These are phyloP conservation scores for Musa troglodytarum DNA, from an alignment of 176 grass and related monocot genomes.

Conservation along the genomic window DNA sequence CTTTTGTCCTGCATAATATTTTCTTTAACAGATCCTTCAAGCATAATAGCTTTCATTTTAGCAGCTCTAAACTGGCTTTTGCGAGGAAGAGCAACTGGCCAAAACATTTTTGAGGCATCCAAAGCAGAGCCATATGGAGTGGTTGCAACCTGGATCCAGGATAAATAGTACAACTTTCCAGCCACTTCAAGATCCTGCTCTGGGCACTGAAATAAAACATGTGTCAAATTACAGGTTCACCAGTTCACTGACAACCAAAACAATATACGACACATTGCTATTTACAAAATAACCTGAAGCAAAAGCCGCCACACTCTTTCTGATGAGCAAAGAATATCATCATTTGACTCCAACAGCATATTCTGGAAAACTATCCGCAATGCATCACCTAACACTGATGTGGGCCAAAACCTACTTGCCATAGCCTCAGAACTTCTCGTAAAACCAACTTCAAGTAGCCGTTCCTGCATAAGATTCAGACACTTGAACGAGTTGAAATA, in stretches of 20 bases:
- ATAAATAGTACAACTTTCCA: slow-evolving; percentile 58
- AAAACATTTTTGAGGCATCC: slow-evolving; percentile 84
- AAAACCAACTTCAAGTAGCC: slow-evolving; percentile 83
- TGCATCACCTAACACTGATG: slow-evolving; percentile 84
- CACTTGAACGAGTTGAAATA: slow-evolving; percentile 12
- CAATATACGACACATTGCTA: neutral
- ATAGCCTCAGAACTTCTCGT: slow-evolving; percentile 45
- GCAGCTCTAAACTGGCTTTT: slow-evolving; percentile 87
- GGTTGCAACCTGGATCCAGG: slow-evolving; percentile 81
- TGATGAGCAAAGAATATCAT: slow-evolving; percentile 86
- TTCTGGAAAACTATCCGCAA: slow-evolving; percentile 93
- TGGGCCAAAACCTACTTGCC: slow-evolving; percentile 53
- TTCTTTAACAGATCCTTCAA: slow-evolving; percentile 57
- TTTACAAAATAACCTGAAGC: slow-evolving; percentile 57
- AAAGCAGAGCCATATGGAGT: slow-evolving; percentile 76
- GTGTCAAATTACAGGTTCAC: slow-evolving; percentile 9
- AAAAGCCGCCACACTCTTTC: slow-evolving; percentile 93
- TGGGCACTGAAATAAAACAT: slow-evolving; percentile 54
- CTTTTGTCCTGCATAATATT: slow-evolving; percentile 39
- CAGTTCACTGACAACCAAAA: neutral
- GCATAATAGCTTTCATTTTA: slow-evolving; percentile 71
- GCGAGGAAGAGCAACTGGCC: slow-evolving; percentile 88
- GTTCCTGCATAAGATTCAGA: slow-evolving; percentile 52
- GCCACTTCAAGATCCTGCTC: slow-evolving; percentile 73
- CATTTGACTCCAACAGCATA: slow-evolving; percentile 93